phyloP scores from a whole-genome alignment of 176 grass and related monocot species.

The Elymus sibiricus region DNA sequence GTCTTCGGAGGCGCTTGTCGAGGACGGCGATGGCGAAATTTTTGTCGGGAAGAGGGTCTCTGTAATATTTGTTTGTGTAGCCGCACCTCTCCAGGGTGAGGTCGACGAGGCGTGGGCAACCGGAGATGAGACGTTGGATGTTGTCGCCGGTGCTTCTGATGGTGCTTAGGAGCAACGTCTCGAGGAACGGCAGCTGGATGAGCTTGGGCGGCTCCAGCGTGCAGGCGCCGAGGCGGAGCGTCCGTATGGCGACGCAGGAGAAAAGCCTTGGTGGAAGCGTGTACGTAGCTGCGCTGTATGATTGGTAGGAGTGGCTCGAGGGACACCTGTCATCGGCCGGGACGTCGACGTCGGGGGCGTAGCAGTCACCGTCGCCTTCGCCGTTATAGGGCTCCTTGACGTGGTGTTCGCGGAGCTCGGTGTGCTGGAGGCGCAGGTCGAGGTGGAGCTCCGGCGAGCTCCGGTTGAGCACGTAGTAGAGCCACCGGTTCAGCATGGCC shows the following conservation, averaged over 20 bases:
- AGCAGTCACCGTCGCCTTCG: background rate
- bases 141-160: background rate
- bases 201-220: background rate
- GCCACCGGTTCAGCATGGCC: background rate
- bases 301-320: no score
- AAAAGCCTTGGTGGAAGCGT: background rate
- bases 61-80: no score
- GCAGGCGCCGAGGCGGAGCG: background rate
- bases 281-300: fast-evolving
- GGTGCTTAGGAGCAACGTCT: background rate
- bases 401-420: background rate
- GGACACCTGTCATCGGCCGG: no score
- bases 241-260: background rate
- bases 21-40: background rate
- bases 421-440: background rate
- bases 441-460: background rate
- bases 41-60: background rate
- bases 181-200: background rate
- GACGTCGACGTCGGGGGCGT: background rate
- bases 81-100: background rate
- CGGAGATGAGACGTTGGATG: background rate
- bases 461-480: background rate
- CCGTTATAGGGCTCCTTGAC: background rate
- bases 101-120: background rate
- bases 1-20: background rate